Evolutionary conservation across 2,329 filamentous ascomycete species (phyloP).

Genomic region (Sporothrix humicola): DNA sequence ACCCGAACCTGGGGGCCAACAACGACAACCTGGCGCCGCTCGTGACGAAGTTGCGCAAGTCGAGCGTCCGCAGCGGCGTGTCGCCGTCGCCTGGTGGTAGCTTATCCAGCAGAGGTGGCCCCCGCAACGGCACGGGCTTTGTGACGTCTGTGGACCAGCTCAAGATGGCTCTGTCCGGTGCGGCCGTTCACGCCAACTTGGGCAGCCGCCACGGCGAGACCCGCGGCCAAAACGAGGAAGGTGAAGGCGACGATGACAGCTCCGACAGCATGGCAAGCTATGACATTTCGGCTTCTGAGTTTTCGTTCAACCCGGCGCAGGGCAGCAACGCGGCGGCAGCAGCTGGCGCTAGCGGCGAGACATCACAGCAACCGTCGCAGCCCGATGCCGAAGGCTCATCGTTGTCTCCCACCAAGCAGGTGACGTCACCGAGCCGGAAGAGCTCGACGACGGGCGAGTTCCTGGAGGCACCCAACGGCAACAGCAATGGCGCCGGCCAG

Average conservation of each 20-base stretch:
- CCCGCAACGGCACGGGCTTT: conserved; percentile 49
- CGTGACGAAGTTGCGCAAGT: conserved; percentile 56
- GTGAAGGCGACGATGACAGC: conserved; percentile 55
- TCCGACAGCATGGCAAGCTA: conserved; percentile 75
- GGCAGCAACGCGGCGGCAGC: not conserved
- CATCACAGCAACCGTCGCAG: conserved; percentile 4
- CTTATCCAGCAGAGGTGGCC: conserved; percentile 42
- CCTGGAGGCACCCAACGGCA: conserved; percentile 25
- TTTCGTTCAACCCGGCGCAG: conserved; percentile 60
- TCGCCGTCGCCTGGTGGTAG: conserved; percentile 51
- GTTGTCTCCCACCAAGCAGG: not conserved
- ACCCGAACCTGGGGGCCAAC: conserved; percentile 55
- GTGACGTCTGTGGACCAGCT: conserved; percentile 69
- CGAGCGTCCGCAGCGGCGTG: conserved; percentile 58
- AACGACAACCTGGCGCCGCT: conserved; percentile 44
- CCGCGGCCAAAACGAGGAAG: conserved; percentile 8
- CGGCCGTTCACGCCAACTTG: conserved; percentile 46
- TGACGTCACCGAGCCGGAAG: conserved; percentile 19
- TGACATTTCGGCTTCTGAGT: conserved; percentile 69
- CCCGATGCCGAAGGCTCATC: not conserved
- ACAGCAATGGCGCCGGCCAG: conserved; percentile 38
- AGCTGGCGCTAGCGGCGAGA: not conserved
- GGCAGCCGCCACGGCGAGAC: conserved; percentile 40
- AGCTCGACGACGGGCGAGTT: conserved; percentile 28
- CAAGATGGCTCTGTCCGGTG: conserved; percentile 65